A percentile compares a stretch with the other conserved stretches of the same genome.
phyloP scores from a whole-genome alignment of 2,329 filamentous ascomycete genomes.

The Ophidiomyces ophidiicola region DNA sequence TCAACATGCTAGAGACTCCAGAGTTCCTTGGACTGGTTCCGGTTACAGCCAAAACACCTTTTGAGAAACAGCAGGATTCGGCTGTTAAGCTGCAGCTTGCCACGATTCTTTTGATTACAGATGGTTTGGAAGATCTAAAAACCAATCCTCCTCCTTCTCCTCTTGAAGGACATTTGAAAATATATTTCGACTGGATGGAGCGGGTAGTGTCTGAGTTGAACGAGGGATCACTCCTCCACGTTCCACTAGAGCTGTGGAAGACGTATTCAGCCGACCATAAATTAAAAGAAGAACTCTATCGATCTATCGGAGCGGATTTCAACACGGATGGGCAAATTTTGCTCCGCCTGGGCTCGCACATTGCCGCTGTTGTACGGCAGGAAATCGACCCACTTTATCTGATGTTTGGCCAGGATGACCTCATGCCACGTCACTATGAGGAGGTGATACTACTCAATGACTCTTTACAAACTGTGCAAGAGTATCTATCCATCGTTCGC shows the following conservation, averaged over 20 bases:
- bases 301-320: slow-evolving; percentile 5
- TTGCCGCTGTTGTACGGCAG: slow-evolving; percentile 20
- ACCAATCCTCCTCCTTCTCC: slow-evolving; percentile 12
- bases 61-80: neutral
- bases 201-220: slow-evolving; percentile 16
- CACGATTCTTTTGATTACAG: slow-evolving; percentile 22
- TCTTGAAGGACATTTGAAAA: slow-evolving; percentile 20
- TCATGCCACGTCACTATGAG: slow-evolving; percentile 19
- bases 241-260: slow-evolving; percentile 19
- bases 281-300: slow-evolving; percentile 20
- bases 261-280: slow-evolving; percentile 14
- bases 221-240: slow-evolving; percentile 18
- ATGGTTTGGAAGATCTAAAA: slow-evolving; percentile 20
- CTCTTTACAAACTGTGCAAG: neutral
- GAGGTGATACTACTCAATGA: slow-evolving; percentile 5
- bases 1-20: neutral
- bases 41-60: slow-evolving; percentile 3
- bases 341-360: slow-evolving; percentile 24
- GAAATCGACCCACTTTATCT: slow-evolving; percentile 23
- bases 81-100: slow-evolving; percentile 20
- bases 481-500: slow-evolving; percentile 4
- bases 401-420: slow-evolving; percentile 22
- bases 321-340: slow-evolving; percentile 23
- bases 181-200: slow-evolving; percentile 24
- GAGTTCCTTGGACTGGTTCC: slow-evolving; percentile 3